Evolutionary conservation across 441 rosid genomes (phyloP).

Genomic region (Bocquillonia castaneifolia): DNA sequence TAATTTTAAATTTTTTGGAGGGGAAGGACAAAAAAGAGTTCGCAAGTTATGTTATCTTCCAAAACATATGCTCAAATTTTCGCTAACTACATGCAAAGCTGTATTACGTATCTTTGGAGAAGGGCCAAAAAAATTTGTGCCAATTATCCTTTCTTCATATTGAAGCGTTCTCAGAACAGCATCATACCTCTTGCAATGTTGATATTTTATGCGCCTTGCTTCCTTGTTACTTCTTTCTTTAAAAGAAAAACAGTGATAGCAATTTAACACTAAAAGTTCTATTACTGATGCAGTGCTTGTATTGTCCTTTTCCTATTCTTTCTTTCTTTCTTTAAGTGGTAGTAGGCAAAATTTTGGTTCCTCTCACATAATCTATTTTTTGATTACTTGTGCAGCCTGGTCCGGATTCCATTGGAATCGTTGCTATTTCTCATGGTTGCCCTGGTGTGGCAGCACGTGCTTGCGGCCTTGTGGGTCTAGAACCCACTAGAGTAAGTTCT

Average conservation of each 20-base stretch:
- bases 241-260: neutral
- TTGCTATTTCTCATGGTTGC: conserved; percentile 98
- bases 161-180: neutral
- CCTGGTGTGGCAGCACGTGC: conserved; percentile 99
- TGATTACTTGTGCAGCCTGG: conserved; percentile 66
- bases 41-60: neutral
- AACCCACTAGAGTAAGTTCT: conserved; percentile 83
- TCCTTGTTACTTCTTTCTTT: neutral
- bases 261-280: neutral
- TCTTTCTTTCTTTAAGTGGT: neutral
- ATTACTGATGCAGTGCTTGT: neutral
- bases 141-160: neutral
- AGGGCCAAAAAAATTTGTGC: neutral
- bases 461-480: conserved; percentile 97
- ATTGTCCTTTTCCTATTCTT: neutral
- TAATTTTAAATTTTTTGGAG: neutral
- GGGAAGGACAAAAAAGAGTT: neutral
- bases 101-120: neutral
- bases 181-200: neutral
- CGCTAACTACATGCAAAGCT: neutral
- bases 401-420: conserved; percentile 99
- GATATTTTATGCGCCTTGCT: neutral
- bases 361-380: neutral
- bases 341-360: neutral
- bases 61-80: neutral